phyloP scores from a whole-genome alignment of 805 yeast genomes.

The Nakazawaea ernobii region DNA sequence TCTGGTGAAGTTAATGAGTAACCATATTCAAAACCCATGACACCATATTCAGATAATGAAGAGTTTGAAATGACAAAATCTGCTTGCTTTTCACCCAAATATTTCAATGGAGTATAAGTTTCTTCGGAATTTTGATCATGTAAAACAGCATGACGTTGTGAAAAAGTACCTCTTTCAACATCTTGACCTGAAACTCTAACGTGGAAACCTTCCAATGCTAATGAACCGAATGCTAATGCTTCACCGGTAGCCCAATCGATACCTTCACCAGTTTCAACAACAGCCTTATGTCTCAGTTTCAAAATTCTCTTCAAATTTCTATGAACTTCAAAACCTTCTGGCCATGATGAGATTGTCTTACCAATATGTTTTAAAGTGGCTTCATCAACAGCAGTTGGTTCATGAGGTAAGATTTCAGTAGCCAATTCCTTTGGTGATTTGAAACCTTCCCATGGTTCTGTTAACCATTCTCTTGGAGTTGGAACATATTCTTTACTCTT shows the following conservation, averaged over 20 bases:
- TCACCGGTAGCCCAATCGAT: constrained; percentile 99
- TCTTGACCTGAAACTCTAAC: constrained; percentile 98
- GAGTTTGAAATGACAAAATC: constrained; percentile 88
- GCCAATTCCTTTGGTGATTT: constrained; percentile 97
- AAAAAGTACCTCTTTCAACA: constrained; percentile 99
- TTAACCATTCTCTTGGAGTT: constrained; percentile 93
- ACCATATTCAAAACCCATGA: constrained; percentile 98
- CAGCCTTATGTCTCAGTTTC: constrained; percentile 77
- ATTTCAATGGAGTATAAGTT: constrained; percentile 79
- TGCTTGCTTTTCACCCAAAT: constrained; percentile 75
- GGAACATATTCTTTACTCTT: constrained; percentile 89
- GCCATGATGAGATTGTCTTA: constrained; percentile 71
- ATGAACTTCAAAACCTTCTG: constrained; percentile 84
- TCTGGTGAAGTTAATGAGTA: constrained; percentile 97
- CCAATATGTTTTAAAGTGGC: constrained; percentile 74
- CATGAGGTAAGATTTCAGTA: constrained; percentile 90
- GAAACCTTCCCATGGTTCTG: constrained; percentile 98
- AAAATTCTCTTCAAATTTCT: constrained; percentile 94
- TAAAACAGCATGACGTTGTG: constrained; percentile 97
- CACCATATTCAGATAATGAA: constrained; percentile 97
- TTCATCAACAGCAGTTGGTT: constrained; percentile 87
- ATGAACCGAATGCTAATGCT: constrained; percentile 94
- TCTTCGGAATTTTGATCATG: constrained; percentile 90
- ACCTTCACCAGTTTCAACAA: constrained; percentile 77
- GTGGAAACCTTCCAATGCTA: constrained; percentile 88